Evolutionary conservation across 73 alveolate genomes (phyloP).

Genomic region (Paramecium octaurelia): DNA sequence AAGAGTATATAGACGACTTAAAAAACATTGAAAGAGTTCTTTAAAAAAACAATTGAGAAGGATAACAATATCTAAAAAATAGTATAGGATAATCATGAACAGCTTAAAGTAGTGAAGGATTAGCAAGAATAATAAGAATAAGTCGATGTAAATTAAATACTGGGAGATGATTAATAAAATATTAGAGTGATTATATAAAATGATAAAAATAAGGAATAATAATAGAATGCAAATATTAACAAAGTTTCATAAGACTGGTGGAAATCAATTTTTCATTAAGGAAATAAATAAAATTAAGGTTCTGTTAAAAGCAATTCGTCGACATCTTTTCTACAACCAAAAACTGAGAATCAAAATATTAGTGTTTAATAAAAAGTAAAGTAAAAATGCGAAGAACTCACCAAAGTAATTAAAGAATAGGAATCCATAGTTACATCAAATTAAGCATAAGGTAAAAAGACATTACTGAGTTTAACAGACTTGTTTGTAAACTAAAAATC

Average conservation of each 20-base stretch:
- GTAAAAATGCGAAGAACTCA: neutral
- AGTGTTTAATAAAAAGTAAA: neutral
- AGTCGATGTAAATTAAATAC: neutral
- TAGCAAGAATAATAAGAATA: neutral
- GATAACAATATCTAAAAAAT: neutral
- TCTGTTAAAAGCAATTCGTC: neutral
- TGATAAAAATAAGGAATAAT: neutral
- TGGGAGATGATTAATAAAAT: neutral
- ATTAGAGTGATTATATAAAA: neutral
- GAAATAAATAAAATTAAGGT: neutral
- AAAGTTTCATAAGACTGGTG: neutral
- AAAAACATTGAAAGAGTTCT: neutral
- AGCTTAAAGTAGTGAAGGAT: neutral
- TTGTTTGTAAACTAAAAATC: no score
- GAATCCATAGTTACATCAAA: no score
- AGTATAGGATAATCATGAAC: neutral
- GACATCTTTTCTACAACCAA: neutral
- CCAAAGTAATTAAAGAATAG: no score
- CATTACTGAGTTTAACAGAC: no score
- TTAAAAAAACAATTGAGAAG: neutral
- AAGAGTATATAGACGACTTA: neutral
- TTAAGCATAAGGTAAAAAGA: no score
- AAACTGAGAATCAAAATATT: neutral
- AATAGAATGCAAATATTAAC: neutral
- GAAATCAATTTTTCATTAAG: neutral